Base-by-base conservation (phyloP, 2,329 filamentous ascomycete species). In the Ceratocystiopsis minuta region DNA sequence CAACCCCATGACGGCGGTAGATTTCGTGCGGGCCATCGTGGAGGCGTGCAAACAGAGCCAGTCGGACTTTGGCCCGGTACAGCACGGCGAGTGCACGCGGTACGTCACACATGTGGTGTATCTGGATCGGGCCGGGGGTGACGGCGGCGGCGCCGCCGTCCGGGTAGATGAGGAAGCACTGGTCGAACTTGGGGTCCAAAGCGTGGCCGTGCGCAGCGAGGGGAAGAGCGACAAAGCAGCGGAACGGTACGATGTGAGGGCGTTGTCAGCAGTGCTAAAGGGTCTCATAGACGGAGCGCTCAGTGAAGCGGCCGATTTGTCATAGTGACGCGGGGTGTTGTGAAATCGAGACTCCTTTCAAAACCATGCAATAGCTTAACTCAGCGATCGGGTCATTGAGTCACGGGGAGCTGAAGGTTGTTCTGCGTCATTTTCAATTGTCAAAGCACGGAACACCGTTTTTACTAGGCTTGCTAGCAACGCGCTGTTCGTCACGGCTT, bases 81-180 rank as follows among this genome's bases (percentile, higher is more conserved):
- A 48, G 6, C 49, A 53, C 28, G 54, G 63, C 1, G 69, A 76
- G 6, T 80, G 76, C 52, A 66, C 59, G 20, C 64, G 62, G 3
- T 94, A 90, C 52, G 78, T 95, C 4, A 92, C 80, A 7, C 87
- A 95, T 55, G 57, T 95, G 14, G 67, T 95, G 7, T 80, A 93
- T 53, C 60, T 94, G 0, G 80, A 87, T 36, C 78, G 77, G 0
- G 16, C 18, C 17, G 12, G 16, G n/a, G 17, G 14, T 6, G 34
- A 16, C 13, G 32, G 7, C 6, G 32, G 5, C 70, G 0, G 76
- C 78, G 15, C 17, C 16, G 35, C 36, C 17, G 87, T 87, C 0
- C 62, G 56, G 4, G 78, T 94, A 1, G 75, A 93, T 51, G 74
- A 67, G 39, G 68, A 68, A 6, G 68, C 67, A 42, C 63, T 95